Base-by-base conservation (phyloP, 805 yeast genomes). In the Candida silvicultrix region DNA sequence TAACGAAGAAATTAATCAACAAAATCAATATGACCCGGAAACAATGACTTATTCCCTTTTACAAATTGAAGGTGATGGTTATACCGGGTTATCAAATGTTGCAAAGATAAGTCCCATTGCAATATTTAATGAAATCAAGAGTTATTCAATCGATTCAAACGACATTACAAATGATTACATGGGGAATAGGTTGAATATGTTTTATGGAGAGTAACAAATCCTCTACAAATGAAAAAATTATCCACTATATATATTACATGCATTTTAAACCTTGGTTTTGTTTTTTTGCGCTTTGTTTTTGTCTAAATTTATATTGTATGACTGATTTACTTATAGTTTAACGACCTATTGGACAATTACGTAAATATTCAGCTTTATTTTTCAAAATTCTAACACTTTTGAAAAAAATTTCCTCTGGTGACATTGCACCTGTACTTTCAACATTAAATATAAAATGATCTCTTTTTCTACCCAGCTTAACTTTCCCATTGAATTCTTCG, bases 371-470 rank as follows among this genome's bases (percentile, higher is more conserved):
- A 32, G 87, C 90, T 70, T 94, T 94, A 62, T 84, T 83, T 67
- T 81, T 86, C 64, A 94, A 74, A 45, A 89, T 82, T 64, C 92
- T 78, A 43, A 94, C 85, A 49, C 92, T 81, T 66, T 92, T 94
- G 70, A 89, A 81, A 68, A 94, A 94, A 45, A 94, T 89, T 69
- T 92, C 98, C 58, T 88, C 96, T 20, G 99, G 97, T 15, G 89
- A 73, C 96, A 94, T 90, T 38, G 97, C 96, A 36, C 99, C 98
- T 2, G 96, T 83, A 46, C 92, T 82, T 68, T 94, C 99, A 41
- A 94, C 89, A 58, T 89, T 88, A 73, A 89, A 94, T 44, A 94
- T 87, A 65, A 94, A 94, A 59, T 94, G 96, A 64, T 86, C 94
- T 66, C 96, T 83, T 55, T 76, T 76, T 67, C 99, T 81, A 39